Evolutionary conservation across 2,329 filamentous ascomycete species (phyloP), one percentile per base, ranked within the genome.

Genomic region (Massarina eburnea): DNA sequence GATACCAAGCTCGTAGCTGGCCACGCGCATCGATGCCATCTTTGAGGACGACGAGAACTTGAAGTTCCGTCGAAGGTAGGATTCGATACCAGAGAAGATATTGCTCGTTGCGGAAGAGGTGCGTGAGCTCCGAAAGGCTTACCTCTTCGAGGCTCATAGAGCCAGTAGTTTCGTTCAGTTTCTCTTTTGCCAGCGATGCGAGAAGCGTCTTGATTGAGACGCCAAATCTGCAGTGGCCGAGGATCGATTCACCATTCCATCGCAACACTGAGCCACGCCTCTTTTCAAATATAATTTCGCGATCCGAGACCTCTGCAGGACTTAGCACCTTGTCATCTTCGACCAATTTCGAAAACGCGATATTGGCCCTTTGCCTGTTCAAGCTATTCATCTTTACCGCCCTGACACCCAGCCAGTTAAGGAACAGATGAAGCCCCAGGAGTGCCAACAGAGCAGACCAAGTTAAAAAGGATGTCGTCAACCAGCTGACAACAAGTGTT

Each of bases 221-320:
- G 6, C 36, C 36, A 22, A 20, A 39, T 39, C 20, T 39, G 36
- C 36, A 39, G 20, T 39, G 20, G 18, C 36, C 36, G 9, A 39
- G 12, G 14, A 39, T 15, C 18, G 20, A 19, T 8, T 19, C 36
- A 7, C 10, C 15, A 22, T 39, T 39, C 20, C 36, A 39, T 9
- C 36, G 7, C 12, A 39, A 39, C 8, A 39, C 36, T 7, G 15
- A 7, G 9, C 36, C 36, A 19, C 36, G 10, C 15, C 20, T 39
- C 9, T 14, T 10, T 39, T 39, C 36, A 19, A 39, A 39, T 18
- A 20, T 24, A 10, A 7, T 6, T 22, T 39, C 36, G 9, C 20
- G 9, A 7, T 10, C 36, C 19, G 20, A 39, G 7, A 39, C 36
- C 20, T 39, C 36, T 7, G 36, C 36, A 24, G 36, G 36, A 8